Base-by-base conservation (phyloP, 495 filamentous ascomycete species). In the Schizothecium vesticola region DNA sequence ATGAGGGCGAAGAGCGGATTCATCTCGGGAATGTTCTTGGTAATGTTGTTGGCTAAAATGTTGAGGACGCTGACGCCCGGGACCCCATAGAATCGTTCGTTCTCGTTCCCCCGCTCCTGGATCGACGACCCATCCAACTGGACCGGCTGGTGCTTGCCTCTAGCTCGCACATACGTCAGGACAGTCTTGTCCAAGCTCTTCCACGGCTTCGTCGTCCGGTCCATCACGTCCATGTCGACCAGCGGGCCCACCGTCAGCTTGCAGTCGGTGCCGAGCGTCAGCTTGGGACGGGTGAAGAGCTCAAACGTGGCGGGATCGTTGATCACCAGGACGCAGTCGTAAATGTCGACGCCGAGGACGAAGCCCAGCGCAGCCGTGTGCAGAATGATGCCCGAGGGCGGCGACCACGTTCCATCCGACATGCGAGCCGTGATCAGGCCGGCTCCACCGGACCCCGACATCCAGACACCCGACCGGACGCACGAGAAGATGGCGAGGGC, bases 401-500 rank as follows among this genome's bases (percentile, higher is more conserved):
- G 91, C 61, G 90, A 93, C 93, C 93, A 97, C 72, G 88, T 88
- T 3, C 93, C 92, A 66, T 93, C 91, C 33, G 89, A 88, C 72
- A 89, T 89, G 31, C 93, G 86, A 22, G 86, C 93, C 61, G 96
- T 83, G 59, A 97, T 83, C 24, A 97, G 83, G 59, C 93, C 93
- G 71, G 91, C 92, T 12, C 91, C 91, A 29, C 93, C 92, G 8
- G 93, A 93, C 31, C 93, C 93, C 64, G 92, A 92, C 51, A 94
- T 82, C 93, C 93, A 97, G 21, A 97, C 84, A 36, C 93, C 93
- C 21, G 92, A 92, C 62, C 93, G 89, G 91, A 97, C 94, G 23
- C 91, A 94, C 0, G 93, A 96, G 81, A 97, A 97, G 69, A 97
- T 89, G 26, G 92, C 92, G 43, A 97, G 79, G 13, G 92, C 93